Evolutionary conservation across 2,329 filamentous ascomycete genomes (phyloP).

Genomic region (Penicillium sp.): DNA sequence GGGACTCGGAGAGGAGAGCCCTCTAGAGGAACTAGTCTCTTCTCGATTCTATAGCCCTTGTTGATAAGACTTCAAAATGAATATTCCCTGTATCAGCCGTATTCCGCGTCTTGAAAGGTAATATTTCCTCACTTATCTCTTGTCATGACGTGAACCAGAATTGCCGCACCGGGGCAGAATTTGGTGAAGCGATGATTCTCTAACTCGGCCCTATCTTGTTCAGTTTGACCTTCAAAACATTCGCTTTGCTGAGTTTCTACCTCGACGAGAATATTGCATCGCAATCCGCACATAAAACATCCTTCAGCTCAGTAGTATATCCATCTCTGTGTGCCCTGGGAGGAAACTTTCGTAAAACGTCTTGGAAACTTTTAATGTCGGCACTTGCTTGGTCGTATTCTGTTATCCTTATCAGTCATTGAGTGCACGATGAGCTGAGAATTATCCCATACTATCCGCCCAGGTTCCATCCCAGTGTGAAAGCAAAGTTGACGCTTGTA

Average conservation of each 20-base stretch:
- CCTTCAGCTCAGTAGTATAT: conserved; percentile 17
- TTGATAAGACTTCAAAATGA: conserved; percentile 23
- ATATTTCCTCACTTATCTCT: conserved; percentile 23
- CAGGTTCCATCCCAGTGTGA: conserved; percentile 9
- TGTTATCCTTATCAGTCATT: neutral
- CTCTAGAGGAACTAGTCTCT: conserved; percentile 24
- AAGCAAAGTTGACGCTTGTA: conserved; percentile 13
- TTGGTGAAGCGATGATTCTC: conserved; percentile 26
- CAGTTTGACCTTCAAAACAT: neutral
- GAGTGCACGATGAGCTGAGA: neutral
- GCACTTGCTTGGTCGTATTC: conserved; percentile 5
- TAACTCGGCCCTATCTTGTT: conserved; percentile 21
- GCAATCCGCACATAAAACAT: conserved; percentile 26
- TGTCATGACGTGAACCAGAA: conserved; percentile 29
- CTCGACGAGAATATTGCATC: conserved; percentile 27
- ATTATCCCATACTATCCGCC: conserved; percentile 7
- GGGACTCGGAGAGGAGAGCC: conserved; percentile 24
- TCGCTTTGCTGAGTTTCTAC: conserved; percentile 14
- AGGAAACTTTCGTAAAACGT: conserved; percentile 25
- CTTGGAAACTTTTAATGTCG: conserved; percentile 23
- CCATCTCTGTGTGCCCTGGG: conserved; percentile 25
- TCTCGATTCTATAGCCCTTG: conserved; percentile 30
- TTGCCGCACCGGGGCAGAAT: conserved; percentile 26
- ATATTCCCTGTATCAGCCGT: neutral
- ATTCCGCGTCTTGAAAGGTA: neutral